A percentile compares a stretch with the other conserved stretches of the same genome.
These are phyloP conservation scores for Boletus tomentosulus DNA, from an alignment of 768 basidiomycete species.

Conservation along the genomic window DNA sequence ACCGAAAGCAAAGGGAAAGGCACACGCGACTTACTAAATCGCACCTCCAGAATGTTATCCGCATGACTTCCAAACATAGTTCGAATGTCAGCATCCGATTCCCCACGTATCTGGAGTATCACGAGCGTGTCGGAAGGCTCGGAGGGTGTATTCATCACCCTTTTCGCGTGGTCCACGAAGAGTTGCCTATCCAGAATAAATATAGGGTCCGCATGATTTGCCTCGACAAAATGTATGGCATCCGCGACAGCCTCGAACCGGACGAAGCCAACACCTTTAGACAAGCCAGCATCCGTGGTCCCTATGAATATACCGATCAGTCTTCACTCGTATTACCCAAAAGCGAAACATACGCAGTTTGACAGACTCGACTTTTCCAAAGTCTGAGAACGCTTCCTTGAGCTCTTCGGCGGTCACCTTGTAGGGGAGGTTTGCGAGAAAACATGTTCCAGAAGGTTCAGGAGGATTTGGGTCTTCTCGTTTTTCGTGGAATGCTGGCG, in stretches of 20 bases:
- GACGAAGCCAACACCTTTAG: constrained; percentile 45
- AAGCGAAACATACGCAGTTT: constrained; percentile 37
- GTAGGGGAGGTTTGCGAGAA: constrained; percentile 54
- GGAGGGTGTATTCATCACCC: neutral
- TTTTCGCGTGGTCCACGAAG: constrained; percentile 37
- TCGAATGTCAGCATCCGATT: constrained; percentile 25
- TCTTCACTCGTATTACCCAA: neutral
- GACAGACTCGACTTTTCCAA: constrained; percentile 39
- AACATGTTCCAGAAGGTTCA: constrained; percentile 39
- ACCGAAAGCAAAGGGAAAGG: neutral
- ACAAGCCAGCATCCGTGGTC: constrained; percentile 31
- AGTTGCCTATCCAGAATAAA: constrained; percentile 45
- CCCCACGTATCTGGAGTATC: constrained; percentile 23
- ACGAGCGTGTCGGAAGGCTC: constrained; percentile 32
- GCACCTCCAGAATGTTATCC: constrained; percentile 25
- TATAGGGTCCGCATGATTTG: constrained; percentile 42
- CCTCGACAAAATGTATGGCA: constrained; percentile 35
- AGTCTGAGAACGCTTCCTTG: constrained; percentile 38
- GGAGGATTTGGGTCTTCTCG: neutral
- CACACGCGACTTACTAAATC: constrained; percentile 20
- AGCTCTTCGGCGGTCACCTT: constrained; percentile 39
- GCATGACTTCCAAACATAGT: constrained; percentile 20
- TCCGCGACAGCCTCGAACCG: constrained; percentile 37
- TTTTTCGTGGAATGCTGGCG: constrained; percentile 6
- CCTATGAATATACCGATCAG: constrained; percentile 10